Percentiles rank a stretch among this genome's conserved stretches.
phyloP scores from a whole-genome alignment of 768 basidiomycete genomes.

The Dacryopinax spathularia region DNA sequence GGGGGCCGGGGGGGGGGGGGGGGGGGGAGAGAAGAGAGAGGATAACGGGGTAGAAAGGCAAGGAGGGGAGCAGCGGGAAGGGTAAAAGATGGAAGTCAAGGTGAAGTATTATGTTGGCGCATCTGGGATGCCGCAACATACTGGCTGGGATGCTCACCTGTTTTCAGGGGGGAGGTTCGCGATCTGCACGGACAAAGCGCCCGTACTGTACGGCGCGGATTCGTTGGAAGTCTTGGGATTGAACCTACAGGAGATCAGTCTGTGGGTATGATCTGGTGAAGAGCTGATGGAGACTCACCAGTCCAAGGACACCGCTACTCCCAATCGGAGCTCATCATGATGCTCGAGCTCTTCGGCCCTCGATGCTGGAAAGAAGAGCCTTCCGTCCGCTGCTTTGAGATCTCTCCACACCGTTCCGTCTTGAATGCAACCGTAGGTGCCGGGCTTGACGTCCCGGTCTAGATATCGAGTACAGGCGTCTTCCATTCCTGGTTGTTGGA shows the following conservation, averaged over 20 bases:
- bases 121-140: no score
- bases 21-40: no score
- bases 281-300: not conserved
- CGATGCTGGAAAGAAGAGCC: not conserved
- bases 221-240: constrained; percentile 12
- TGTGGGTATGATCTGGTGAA: not conserved
- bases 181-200: not conserved
- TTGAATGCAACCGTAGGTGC: not conserved
- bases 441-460: not conserved
- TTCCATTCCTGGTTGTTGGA: not conserved
- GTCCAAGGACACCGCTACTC: not conserved
- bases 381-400: not conserved
- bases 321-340: constrained; percentile 2
- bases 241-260: not conserved
- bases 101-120: no score
- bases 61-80: no score
- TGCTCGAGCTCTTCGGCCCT: not conserved
- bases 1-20: no score
- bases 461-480: not conserved
- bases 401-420: constrained; percentile 3
- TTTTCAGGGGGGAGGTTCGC: constrained; percentile 12
- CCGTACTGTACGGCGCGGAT: constrained; percentile 21
- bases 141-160: no score
- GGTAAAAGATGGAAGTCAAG: no score
- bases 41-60: no score